Conservation (phyloP, 2,329 filamentous ascomycete genomes). For the Pestalotiopsis sp. region DNA sequence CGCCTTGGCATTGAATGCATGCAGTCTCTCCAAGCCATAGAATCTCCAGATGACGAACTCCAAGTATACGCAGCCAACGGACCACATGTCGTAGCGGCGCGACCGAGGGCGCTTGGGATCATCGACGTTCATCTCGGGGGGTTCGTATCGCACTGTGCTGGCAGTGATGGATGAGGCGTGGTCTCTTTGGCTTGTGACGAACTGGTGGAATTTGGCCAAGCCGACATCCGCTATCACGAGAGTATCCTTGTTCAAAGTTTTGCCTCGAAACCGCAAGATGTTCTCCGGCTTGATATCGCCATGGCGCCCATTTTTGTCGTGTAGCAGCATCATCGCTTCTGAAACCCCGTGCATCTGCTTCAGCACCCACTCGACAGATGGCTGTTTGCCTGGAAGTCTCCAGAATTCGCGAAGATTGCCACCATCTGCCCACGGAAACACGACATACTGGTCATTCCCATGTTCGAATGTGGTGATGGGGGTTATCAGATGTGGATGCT, state of each 20-base stretch:
- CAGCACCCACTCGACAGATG: slow-evolving; percentile 14
- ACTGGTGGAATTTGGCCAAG: slow-evolving; percentile 15
- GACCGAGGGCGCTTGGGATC: not conserved
- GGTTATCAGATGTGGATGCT: slow-evolving; percentile 14
- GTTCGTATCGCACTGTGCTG: slow-evolving; percentile 10
- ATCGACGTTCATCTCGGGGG: slow-evolving; percentile 14
- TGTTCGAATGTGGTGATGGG: slow-evolving; percentile 14
- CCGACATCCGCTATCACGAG: slow-evolving; percentile 21
- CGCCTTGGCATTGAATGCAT: not conserved
- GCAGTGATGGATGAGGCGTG: not conserved
- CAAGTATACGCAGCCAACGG: slow-evolving; percentile 16
- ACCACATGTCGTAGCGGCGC: slow-evolving; percentile 19
- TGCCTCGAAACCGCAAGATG: slow-evolving; percentile 11
- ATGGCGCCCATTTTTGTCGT: slow-evolving; percentile 11
- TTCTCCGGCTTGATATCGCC: slow-evolving; percentile 22
- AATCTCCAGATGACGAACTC: slow-evolving; percentile 17
- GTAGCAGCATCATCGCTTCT: slow-evolving; percentile 11
- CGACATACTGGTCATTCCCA: slow-evolving; percentile 1
- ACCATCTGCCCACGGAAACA: slow-evolving; percentile 20
- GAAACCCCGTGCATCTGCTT: slow-evolving; percentile 3
- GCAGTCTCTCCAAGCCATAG: not conserved
- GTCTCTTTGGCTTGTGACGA: not conserved
- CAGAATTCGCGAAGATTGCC: slow-evolving; percentile 16
- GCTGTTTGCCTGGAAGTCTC: not conserved
- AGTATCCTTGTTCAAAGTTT: not conserved